Conservation (phyloP, 2,329 filamentous ascomycete species). For the Hymenoscyphus albidus region DNA sequence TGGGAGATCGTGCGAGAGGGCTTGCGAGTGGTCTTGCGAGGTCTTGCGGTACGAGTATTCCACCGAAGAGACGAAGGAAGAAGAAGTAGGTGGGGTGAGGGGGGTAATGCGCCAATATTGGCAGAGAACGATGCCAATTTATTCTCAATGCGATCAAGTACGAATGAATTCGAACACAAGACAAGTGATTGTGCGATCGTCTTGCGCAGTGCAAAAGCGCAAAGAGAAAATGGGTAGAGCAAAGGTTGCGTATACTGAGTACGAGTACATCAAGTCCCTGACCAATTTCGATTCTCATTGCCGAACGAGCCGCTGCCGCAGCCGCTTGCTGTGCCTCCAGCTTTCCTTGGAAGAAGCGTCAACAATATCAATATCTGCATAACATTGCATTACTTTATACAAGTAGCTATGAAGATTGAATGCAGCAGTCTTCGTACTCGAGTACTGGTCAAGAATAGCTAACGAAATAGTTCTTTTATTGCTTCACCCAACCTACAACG, state of each 20-base stretch:
- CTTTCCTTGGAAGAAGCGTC: conserved; percentile 3
- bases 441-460: too few species aligned
- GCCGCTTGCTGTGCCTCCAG: neutral
- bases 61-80: neutral
- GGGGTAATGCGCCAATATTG: neutral
- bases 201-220: neutral
- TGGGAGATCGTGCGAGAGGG: conserved; percentile 2
- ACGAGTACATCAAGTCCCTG: too few species aligned
- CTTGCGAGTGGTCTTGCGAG: neutral
- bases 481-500: too few species aligned
- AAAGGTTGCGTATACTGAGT: neutral
- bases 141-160: neutral
- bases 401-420: too few species aligned
- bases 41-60: neutral
- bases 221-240: neutral
- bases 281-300: neutral
- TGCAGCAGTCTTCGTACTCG: too few species aligned
- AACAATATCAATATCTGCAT: neutral
- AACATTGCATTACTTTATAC: neutral
- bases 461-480: too few species aligned
- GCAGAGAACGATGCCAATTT: neutral
- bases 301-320: neutral
- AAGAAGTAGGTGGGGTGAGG: neutral
- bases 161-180: neutral
- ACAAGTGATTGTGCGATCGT: neutral